Evolutionary conservation across 2,329 filamentous ascomycete genomes (phyloP).

Genomic region (Venturia oleaginea): DNA sequence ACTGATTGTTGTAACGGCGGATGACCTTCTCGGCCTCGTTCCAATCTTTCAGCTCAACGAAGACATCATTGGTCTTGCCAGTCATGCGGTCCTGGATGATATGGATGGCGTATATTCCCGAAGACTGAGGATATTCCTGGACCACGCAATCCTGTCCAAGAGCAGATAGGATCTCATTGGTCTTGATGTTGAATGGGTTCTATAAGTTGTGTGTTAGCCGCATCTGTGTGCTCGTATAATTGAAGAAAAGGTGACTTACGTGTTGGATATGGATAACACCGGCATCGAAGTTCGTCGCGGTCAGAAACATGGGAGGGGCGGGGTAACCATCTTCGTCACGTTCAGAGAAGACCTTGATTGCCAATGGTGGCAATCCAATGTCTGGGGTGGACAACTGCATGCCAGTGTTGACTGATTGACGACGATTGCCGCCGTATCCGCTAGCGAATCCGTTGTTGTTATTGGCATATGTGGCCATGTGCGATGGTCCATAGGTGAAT

Average conservation of each 20-base stretch:
- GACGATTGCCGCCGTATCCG: background rate
- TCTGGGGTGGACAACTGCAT: background rate
- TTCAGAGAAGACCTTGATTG: conserved; percentile 18
- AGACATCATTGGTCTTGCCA: conserved; percentile 11
- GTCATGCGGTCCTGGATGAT: conserved; percentile 14
- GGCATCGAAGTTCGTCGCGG: background rate
- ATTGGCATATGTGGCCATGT: conserved; percentile 2
- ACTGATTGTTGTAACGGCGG: background rate
- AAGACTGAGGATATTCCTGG: conserved; percentile 6
- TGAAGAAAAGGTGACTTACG: conserved; percentile 18
- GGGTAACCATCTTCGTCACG: conserved; percentile 9
- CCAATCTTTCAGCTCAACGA: conserved; percentile 7
- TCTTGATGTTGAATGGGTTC: conserved; percentile 3
- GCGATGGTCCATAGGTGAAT: background rate
- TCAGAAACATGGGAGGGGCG: background rate
- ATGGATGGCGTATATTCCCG: conserved; percentile 13
- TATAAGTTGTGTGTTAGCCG: background rate
- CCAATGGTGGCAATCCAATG: background rate
- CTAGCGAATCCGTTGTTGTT: background rate
- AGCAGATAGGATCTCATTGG: conserved; percentile 10
- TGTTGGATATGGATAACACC: conserved; percentile 22
- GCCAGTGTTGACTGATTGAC: background rate
- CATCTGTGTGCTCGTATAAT: too few relatives aligned
- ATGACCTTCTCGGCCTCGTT: background rate
- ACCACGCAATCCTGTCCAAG: background rate